These are phyloP conservation scores for Panicum miliaceum DNA, from an alignment of 176 grass and related monocot genomes.

Conservation along the genomic window DNA sequence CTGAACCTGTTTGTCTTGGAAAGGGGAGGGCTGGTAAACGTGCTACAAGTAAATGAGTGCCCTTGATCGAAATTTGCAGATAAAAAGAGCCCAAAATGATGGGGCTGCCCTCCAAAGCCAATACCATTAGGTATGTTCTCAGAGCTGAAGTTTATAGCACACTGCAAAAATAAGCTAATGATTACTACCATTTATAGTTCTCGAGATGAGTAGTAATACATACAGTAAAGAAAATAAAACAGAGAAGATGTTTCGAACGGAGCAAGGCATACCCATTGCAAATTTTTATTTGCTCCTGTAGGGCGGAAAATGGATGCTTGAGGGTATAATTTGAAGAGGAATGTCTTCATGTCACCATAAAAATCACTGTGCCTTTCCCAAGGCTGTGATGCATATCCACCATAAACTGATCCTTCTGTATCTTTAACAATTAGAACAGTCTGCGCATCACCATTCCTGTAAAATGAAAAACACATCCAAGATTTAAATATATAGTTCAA, in stretches of 20 bases:
- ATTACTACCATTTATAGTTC: background rate
- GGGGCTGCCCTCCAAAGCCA: slow-evolving; percentile 80
- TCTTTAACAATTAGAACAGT: slow-evolving; percentile 91
- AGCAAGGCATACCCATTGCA: slow-evolving; percentile 87
- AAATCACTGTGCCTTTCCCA: slow-evolving; percentile 95
- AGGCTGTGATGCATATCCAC: slow-evolving; percentile 86
- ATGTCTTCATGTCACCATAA: slow-evolving; percentile 96
- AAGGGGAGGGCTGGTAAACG: slow-evolving; percentile 81
- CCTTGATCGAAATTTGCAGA: slow-evolving; percentile 92
- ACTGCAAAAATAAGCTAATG: slow-evolving; percentile 58
- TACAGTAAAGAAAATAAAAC: slow-evolving; percentile 24
- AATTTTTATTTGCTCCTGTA: slow-evolving; percentile 83
- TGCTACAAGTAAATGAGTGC: slow-evolving; percentile 78
- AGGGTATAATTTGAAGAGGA: slow-evolving; percentile 88
- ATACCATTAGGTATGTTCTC: slow-evolving; percentile 95
- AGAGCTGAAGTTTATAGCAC: slow-evolving; percentile 74
- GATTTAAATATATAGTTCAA: background rate
- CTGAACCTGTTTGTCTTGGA: slow-evolving; percentile 66
- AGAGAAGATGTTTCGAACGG: background rate
- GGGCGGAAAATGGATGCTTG: slow-evolving; percentile 81
- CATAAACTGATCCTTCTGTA: slow-evolving; percentile 77
- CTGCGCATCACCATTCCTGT: slow-evolving; percentile 68
- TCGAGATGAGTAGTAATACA: slow-evolving; percentile 5
- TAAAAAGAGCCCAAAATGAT: slow-evolving; percentile 94
- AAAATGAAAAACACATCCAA: slow-evolving; percentile 39